A percentile compares a stretch with the other conserved stretches of the same genome.
phyloP scores from a whole-genome alignment of 2,329 filamentous ascomycete genomes.

The Blastomyces percursus region DNA sequence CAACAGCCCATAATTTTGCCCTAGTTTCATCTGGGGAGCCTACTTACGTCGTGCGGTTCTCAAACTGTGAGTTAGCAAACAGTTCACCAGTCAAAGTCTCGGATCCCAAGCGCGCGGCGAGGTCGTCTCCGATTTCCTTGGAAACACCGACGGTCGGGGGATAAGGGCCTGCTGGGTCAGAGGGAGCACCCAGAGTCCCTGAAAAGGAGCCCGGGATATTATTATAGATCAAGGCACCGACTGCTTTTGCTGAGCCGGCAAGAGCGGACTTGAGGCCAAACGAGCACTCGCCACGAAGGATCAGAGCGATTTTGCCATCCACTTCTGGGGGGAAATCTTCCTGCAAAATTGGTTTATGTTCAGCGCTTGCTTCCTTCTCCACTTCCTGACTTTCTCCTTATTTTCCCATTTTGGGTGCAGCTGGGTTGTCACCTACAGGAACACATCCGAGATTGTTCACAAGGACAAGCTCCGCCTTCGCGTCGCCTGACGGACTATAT shows the following conservation, averaged over 20 bases:
- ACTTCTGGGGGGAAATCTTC: conserved; percentile 53
- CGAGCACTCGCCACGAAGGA: conserved; percentile 57
- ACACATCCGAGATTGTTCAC: conserved; percentile 55
- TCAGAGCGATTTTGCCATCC: conserved; percentile 56
- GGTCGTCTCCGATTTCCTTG: conserved; percentile 46
- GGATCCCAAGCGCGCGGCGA: conserved; percentile 44
- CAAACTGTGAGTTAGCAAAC: conserved; percentile 35
- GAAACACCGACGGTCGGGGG: conserved; percentile 59
- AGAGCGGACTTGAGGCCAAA: conserved; percentile 61
- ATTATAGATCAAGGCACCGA: conserved; percentile 65
- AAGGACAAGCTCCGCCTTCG: conserved; percentile 38
- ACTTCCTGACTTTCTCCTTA: not conserved
- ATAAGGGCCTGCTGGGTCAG: conserved; percentile 42
- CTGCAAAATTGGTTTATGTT: conserved; percentile 6
- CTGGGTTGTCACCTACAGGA: conserved; percentile 19
- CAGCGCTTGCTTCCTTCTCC: not conserved
- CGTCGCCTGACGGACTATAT: conserved; percentile 12
- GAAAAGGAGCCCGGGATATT: conserved; percentile 51
- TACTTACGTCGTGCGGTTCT: conserved; percentile 37
- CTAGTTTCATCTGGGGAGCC: not conserved
- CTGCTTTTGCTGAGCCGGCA: conserved; percentile 58
- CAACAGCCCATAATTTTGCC: not conserved
- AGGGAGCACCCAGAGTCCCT: conserved; percentile 57
- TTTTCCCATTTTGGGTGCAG: not conserved
- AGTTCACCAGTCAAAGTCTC: conserved; percentile 29